phyloP scores from a whole-genome alignment of 805 yeast species.

The Teunomyces cretensis region DNA sequence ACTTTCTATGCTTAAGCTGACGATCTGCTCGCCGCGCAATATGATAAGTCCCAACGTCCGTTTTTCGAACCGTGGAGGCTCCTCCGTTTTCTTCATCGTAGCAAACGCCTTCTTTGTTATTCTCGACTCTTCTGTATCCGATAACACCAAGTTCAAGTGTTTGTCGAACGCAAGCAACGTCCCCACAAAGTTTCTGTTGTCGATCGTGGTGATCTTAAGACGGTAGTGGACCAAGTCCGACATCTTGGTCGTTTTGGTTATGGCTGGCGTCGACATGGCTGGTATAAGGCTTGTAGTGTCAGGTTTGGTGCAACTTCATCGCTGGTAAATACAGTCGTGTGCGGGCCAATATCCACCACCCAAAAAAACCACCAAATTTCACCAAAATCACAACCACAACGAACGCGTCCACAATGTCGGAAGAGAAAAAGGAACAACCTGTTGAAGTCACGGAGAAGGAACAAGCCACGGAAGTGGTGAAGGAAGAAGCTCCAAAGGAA shows the following conservation, averaged over 20 bases:
- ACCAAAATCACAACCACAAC: not conserved
- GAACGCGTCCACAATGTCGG: constrained; percentile 4
- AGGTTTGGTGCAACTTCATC: not conserved
- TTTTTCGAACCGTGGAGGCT: constrained; percentile 57
- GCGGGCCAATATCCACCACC: not conserved
- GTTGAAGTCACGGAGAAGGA: constrained; percentile 12
- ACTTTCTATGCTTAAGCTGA: constrained; percentile 65
- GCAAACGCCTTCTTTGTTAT: constrained; percentile 58
- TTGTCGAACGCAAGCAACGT: constrained; percentile 84
- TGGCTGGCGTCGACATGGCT: not conserved
- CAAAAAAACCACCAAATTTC: not conserved
- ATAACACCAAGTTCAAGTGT: constrained; percentile 80
- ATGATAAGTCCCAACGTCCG: constrained; percentile 79
- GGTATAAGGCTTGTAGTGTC: not conserved
- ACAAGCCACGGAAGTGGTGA: constrained; percentile 14
- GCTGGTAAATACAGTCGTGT: not conserved
- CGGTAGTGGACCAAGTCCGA: constrained; percentile 73
- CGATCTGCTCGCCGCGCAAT: constrained; percentile 83
- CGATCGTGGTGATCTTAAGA: constrained; percentile 72
- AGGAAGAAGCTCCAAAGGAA: constrained; percentile 13
- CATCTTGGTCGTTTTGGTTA: constrained; percentile 37
- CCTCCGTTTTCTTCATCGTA: constrained; percentile 31
- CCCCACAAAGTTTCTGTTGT: constrained; percentile 77
- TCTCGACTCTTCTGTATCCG: constrained; percentile 83
- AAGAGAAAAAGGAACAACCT: constrained; percentile 1